phyloP scores from a whole-genome alignment of 1,139 yeast species.

The Suhomyces ambrosiae region DNA sequence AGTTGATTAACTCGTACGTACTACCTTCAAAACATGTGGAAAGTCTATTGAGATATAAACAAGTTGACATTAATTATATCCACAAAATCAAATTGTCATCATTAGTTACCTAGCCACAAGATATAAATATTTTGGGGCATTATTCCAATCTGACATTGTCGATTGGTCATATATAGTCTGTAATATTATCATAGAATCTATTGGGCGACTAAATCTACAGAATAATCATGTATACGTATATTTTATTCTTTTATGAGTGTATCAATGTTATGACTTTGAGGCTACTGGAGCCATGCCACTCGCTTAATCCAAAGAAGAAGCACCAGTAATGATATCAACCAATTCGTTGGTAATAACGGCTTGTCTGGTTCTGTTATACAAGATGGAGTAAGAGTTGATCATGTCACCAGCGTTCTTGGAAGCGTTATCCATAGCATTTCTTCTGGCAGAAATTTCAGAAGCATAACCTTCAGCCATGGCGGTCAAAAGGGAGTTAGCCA shows the following conservation, averaged over 20 bases:
- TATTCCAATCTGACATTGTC: too few species aligned
- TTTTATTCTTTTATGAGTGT: slow-evolving; percentile 5
- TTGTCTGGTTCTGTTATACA: slow-evolving; percentile 99
- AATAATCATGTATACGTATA: slow-evolving; percentile 12
- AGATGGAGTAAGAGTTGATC: slow-evolving; percentile 93
- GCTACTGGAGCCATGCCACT: slow-evolving; percentile 4
- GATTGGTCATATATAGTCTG: too few species aligned
- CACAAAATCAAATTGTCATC: background rate
- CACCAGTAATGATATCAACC: slow-evolving; percentile 99
- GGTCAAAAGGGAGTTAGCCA: slow-evolving; percentile 86
- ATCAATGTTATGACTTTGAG: slow-evolving; percentile 4
- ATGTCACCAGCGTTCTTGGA: slow-evolving; percentile 99
- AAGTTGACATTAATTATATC: too few species aligned
- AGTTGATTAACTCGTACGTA: slow-evolving; percentile 42
- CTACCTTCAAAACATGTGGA: slow-evolving; percentile 1
- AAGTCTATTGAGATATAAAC: too few species aligned
- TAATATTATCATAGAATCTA: background rate
- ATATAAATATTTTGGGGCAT: too few species aligned
- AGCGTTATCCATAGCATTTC: slow-evolving; percentile 99
- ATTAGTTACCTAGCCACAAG: too few species aligned
- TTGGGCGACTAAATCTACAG: background rate
- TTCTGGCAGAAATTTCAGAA: slow-evolving; percentile 96
- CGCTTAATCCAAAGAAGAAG: slow-evolving; percentile 87
- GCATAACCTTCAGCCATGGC: slow-evolving; percentile 99
- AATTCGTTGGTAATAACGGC: slow-evolving; percentile 99